Percentiles rank a stretch among this genome's conserved stretches.
These are phyloP conservation scores for Leishmania amazonensis DNA, from an alignment of 208 protist genomes.

Conservation along the genomic window DNA sequence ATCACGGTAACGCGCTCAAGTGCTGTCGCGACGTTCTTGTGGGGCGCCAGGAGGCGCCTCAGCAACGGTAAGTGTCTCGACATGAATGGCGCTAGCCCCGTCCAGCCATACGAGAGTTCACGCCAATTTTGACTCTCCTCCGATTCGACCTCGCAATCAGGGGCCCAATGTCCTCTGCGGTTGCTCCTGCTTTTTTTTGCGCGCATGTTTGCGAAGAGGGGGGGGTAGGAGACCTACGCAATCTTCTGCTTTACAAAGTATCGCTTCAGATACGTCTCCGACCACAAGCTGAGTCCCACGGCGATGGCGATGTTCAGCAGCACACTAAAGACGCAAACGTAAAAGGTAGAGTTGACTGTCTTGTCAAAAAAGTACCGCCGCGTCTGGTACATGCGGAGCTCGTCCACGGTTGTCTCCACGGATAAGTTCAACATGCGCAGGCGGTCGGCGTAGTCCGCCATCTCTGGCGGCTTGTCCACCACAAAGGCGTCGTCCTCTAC, in stretches of 20 bases:
- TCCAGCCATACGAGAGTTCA: neutral
- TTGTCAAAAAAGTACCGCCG: constrained; percentile 61
- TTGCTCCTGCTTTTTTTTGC: neutral
- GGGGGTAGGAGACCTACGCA: constrained; percentile 24
- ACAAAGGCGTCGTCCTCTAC: constrained; percentile 59
- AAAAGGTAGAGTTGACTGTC: constrained; percentile 47
- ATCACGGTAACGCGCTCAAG: neutral
- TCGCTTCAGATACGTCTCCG: constrained; percentile 59
- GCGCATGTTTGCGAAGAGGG: neutral
- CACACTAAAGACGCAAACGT: constrained; percentile 48
- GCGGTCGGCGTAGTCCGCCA: constrained; percentile 56
- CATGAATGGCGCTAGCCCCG: neutral
- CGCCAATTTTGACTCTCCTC: neutral
- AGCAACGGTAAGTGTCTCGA: neutral
- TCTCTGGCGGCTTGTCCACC: constrained; percentile 69
- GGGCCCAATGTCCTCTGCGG: neutral
- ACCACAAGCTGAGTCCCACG: constrained; percentile 40
- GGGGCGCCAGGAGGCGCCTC: neutral
- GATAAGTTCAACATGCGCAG: constrained; percentile 66
- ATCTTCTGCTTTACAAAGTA: constrained; percentile 75
- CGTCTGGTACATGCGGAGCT: constrained; percentile 59
- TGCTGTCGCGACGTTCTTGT: neutral
- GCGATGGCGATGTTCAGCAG: constrained; percentile 61
- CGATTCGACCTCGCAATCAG: neutral
- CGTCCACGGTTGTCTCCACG: constrained; percentile 59